Evolutionary conservation across 257 asterid species (phyloP).

Genomic region (Przewalskia tangutica): DNA sequence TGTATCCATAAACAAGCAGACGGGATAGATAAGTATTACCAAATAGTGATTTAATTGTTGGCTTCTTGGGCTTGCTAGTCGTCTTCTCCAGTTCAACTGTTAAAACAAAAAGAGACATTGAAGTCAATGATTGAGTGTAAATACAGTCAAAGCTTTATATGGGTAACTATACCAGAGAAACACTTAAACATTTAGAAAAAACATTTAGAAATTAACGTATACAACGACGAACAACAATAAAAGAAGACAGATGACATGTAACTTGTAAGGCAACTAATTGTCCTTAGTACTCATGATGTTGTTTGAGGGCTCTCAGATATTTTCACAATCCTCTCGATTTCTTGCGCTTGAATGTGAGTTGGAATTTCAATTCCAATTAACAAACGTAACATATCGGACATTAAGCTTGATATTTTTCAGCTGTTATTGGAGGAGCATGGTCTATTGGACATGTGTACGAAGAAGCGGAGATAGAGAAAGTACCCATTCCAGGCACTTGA

Average conservation of each 20-base stretch:
- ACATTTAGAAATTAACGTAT: too few species aligned
- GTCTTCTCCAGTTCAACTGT: conserved; percentile 92
- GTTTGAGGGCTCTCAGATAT: neutral
- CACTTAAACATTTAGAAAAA: neutral
- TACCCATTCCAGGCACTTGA: conserved; percentile 96
- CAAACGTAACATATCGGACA: neutral
- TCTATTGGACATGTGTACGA: neutral
- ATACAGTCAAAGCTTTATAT: neutral
- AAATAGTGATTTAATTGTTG: conserved; percentile 74
- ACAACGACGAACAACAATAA: neutral
- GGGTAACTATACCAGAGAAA: neutral
- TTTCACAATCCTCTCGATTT: too few species aligned
- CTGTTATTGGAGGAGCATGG: neutral
- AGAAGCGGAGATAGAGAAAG: conserved; percentile 6
- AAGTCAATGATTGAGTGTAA: neutral
- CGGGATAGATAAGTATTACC: conserved; percentile 31
- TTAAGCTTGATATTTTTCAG: neutral
- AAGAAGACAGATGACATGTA: neutral
- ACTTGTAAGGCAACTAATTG: neutral
- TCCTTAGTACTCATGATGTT: neutral
- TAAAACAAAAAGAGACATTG: neutral
- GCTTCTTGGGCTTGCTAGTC: conserved; percentile 58
- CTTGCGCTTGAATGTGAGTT: too few species aligned
- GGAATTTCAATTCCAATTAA: too few species aligned
- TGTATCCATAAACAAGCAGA: neutral